These are phyloP conservation scores for Pseudogymnoascus sp. DNA, from an alignment of 2,329 filamentous ascomycete genomes.

Conservation along the genomic window DNA sequence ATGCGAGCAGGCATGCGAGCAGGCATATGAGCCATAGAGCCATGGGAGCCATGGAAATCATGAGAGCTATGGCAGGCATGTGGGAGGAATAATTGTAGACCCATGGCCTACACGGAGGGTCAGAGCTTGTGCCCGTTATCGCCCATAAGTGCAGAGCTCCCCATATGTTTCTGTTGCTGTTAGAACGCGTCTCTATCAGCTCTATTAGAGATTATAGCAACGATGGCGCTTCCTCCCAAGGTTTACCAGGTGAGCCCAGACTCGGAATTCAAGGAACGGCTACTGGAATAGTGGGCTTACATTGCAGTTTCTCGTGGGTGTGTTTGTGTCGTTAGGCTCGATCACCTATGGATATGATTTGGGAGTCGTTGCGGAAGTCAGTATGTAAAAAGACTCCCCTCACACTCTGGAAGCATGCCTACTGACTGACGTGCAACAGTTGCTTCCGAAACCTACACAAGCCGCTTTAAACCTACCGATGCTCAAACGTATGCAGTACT, in stretches of 20 bases:
- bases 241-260: slow-evolving; percentile 29
- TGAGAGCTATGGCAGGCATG: not conserved
- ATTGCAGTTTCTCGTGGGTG: slow-evolving; percentile 43
- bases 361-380: slow-evolving; percentile 44
- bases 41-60: not conserved
- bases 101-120: not conserved
- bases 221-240: slow-evolving; percentile 39
- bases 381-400: not conserved
- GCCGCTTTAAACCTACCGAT: slow-evolving; percentile 29
- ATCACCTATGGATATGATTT: slow-evolving; percentile 50
- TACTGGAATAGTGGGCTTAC: slow-evolving; percentile 2
- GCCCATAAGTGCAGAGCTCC: not conserved
- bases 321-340: slow-evolving; percentile 50
- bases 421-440: slow-evolving; percentile 26
- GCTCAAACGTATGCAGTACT: slow-evolving; percentile 3
- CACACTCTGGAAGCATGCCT: not conserved
- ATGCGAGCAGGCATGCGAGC: not conserved
- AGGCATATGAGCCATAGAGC: not conserved
- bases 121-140: not conserved
- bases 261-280: not conserved
- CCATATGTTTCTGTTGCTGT: not conserved
- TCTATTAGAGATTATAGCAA: slow-evolving; percentile 8
- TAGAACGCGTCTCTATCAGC: not conserved
- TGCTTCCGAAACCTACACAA: slow-evolving; percentile 39
- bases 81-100: not conserved